Evolutionary conservation across 495 filamentous ascomycete species (phyloP).

Genomic region (Evansstolkia leycettana): DNA sequence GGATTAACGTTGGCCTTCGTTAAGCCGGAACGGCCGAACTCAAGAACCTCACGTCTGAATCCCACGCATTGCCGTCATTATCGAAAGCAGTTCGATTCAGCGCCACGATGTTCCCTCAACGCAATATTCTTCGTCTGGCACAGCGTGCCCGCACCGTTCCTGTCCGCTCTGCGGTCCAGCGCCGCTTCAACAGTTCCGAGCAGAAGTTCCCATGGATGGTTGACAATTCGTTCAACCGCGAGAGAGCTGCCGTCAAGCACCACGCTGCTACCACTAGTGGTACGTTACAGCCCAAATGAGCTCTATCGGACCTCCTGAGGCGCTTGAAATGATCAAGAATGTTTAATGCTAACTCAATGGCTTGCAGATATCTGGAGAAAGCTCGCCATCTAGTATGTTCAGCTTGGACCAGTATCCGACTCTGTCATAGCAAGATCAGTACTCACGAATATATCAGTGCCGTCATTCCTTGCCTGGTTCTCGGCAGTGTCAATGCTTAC

Average conservation of each 20-base stretch:
- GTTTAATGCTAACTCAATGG: conserved; percentile 20
- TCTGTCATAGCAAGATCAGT: neutral
- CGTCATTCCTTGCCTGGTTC: conserved; percentile 54
- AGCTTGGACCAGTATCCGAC: neutral
- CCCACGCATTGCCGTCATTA: conserved; percentile 1
- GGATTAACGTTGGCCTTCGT: conserved; percentile 13
- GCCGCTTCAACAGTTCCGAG: conserved; percentile 53
- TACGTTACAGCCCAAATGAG: conserved; percentile 27
- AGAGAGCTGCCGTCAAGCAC: conserved; percentile 72
- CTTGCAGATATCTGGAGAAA: conserved; percentile 79
- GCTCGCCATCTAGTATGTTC: conserved; percentile 76
- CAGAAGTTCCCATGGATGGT: conserved; percentile 34
- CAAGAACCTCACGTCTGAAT: conserved; percentile 5
- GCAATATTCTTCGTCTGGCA: conserved; percentile 44
- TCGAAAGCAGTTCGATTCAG: conserved; percentile 1
- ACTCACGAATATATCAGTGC: conserved; percentile 34
- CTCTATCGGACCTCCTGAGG: neutral
- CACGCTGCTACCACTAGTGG: conserved; percentile 72
- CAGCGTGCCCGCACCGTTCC: conserved; percentile 44
- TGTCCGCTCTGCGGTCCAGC: conserved; percentile 48
- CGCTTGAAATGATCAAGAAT: conserved; percentile 1
- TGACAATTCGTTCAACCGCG: conserved; percentile 81
- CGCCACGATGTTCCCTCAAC: conserved; percentile 49
- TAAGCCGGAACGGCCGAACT: conserved; percentile 20
- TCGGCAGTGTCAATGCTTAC: conserved; percentile 68